Base-by-base conservation (phyloP, 352 stramenopile genomes). In the Pythium brachiatum region DNA sequence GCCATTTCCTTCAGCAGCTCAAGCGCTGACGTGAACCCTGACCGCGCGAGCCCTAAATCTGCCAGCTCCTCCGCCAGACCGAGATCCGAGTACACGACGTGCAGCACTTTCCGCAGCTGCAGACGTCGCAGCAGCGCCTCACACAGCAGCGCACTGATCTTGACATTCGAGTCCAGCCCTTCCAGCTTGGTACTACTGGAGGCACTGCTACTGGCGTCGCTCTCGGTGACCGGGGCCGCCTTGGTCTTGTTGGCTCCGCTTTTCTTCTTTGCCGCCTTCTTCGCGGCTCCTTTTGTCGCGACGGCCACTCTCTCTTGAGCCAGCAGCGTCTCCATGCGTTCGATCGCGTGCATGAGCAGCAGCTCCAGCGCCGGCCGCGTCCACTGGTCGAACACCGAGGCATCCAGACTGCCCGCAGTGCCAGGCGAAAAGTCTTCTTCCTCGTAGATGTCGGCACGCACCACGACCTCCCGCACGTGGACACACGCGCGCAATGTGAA, bases 401-500 rank as follows among this genome's bases (percentile, higher is more conserved):
- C 73, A 56, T 91, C 81, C 50, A 94, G 86, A 0, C 75, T 76
- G 36, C 60, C 60, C 6, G 43, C 9, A 18, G 62, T 89, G 51
- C 77, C 87, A 0, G 78, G 79, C 15, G 83, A 89, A 66, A 98
- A 98, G 74, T 98, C 93, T 69, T 98, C 95, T 70, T 98, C 95
- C 64, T 98, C 93, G 70, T 98, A 98, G 68, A 98, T 97, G 73
- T 98, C 93, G 18, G 89, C 95, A 39, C 93, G 89, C 4, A 97
- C 64, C 38, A 96, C 83, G 11, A 90, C 81, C 52, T 86, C 83
- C 32, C 91, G 86, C 29, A 97, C 74, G 39, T 94, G 56, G 39
- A 91, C 81, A 8, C 78, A 73, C 29, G 94, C 85, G 55, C 96
- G 84, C 41, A 98, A 63, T 20, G 84, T 73, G 25, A 85, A 74